A percentile compares a stretch with the other conserved stretches of the same genome.
These are phyloP conservation scores for Sphaerulina musiva DNA, from an alignment of 2,329 filamentous ascomycete species.

Conservation along the genomic window DNA sequence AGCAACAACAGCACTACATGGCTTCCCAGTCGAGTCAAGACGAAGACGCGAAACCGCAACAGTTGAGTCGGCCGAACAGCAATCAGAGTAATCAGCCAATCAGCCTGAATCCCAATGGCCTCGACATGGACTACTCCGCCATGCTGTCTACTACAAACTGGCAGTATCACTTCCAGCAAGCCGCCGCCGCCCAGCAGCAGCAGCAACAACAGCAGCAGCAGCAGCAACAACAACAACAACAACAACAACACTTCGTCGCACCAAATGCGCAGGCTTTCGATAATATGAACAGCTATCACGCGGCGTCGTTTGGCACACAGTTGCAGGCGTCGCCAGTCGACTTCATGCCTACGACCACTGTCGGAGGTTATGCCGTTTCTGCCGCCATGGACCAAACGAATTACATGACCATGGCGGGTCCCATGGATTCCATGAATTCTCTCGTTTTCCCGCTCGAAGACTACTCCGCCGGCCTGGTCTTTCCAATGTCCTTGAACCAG, in stretches of 20 bases:
- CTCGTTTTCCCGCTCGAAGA: constrained; percentile 51
- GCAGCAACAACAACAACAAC: constrained; percentile 24
- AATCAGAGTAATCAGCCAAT: constrained; percentile 28
- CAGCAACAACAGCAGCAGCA: constrained; percentile 26
- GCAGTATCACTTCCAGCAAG: constrained; percentile 39
- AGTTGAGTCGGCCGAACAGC: constrained; percentile 27
- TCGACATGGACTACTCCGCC: constrained; percentile 31
- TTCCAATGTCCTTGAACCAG: constrained; percentile 44
- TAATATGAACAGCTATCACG: constrained; percentile 33
- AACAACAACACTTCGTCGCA: constrained; percentile 22
- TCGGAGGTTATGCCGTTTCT: constrained; percentile 36
- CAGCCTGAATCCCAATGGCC: constrained; percentile 27
- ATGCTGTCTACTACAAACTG: constrained; percentile 36
- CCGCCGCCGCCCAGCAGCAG: constrained; percentile 19
- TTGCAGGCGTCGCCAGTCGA: constrained; percentile 44
- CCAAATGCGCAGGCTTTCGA: constrained; percentile 33
- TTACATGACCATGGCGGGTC: constrained; percentile 38
- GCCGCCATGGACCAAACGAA: constrained; percentile 37
- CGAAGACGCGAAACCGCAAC: constrained; percentile 13
- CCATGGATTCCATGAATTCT: constrained; percentile 42
- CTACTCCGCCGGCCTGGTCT: constrained; percentile 62
- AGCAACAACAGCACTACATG: constrained; percentile 24
- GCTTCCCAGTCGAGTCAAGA: constrained; percentile 20
- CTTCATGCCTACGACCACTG: constrained; percentile 39
- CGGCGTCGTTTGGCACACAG: constrained; percentile 35